Evolutionary conservation across 2,329 filamentous ascomycete genomes (phyloP).

Genomic region (Neofusicoccum laricinum): DNA sequence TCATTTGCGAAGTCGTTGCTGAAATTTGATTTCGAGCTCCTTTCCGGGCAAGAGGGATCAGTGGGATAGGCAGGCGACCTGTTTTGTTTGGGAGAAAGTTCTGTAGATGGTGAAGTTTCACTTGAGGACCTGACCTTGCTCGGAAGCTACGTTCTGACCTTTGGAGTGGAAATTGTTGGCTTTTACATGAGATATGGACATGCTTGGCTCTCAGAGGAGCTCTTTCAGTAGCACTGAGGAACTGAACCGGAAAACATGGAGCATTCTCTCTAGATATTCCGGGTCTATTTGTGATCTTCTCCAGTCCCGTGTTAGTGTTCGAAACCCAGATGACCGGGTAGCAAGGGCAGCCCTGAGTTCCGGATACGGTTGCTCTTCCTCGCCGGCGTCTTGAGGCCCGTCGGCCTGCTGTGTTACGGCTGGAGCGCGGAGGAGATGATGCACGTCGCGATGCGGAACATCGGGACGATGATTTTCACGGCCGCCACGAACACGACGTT

Average conservation of each 20-base stretch:
- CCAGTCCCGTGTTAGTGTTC: too few species aligned
- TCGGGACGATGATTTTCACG: constrained; percentile 57
- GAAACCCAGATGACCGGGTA: too few species aligned
- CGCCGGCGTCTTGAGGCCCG: constrained; percentile 52
- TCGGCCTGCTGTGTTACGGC: constrained; percentile 58
- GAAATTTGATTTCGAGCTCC: constrained; percentile 38
- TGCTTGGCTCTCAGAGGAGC: too few species aligned
- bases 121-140: too few species aligned
- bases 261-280: too few species aligned
- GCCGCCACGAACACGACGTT: constrained; percentile 56
- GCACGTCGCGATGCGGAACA: constrained; percentile 60
- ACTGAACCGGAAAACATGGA: too few species aligned
- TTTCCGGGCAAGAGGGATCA: constrained; percentile 29
- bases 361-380: constrained; percentile 55
- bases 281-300: too few species aligned
- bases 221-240: too few species aligned
- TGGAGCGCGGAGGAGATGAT: constrained; percentile 53
- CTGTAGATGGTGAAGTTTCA: constrained; percentile 25
- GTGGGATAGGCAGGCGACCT: constrained; percentile 31
- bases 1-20: constrained; percentile 36
- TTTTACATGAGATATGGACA: too few species aligned
- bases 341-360: constrained; percentile 42
- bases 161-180: too few species aligned
- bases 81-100: constrained; percentile 37
- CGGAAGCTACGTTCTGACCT: too few species aligned